phyloP scores from a whole-genome alignment of 106 monocot species.

The Triglochin maritima region DNA sequence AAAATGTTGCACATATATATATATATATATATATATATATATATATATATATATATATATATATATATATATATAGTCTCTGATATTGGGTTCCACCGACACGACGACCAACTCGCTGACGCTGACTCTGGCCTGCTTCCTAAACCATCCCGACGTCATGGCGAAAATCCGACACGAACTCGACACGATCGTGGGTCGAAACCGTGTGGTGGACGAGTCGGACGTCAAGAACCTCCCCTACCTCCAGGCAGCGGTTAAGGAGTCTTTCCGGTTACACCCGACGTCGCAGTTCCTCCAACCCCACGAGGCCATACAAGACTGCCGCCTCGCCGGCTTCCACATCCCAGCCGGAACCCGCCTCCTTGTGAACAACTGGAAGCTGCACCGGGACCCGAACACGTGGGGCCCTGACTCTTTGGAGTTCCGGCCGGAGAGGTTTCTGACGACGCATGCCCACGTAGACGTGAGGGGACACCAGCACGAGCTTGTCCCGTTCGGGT shows the following conservation, averaged over 20 bases:
- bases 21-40: too few relatives aligned
- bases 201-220: conserved; percentile 20
- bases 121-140: conserved; percentile 4
- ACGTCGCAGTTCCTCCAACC: conserved; percentile 13
- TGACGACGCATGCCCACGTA: background rate
- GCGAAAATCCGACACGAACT: conserved; percentile 22
- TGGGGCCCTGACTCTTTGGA: conserved; percentile 21
- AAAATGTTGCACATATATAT: too few relatives aligned
- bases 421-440: conserved; percentile 36
- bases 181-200: conserved; percentile 15
- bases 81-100: conserved; percentile 21
- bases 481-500: conserved; percentile 32
- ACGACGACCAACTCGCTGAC: conserved; percentile 16
- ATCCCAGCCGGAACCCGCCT: conserved; percentile 19
- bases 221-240: conserved; percentile 29
- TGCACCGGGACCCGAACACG: conserved; percentile 15
- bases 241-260: conserved; percentile 27
- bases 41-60: too few relatives aligned
- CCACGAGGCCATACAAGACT: conserved; percentile 19
- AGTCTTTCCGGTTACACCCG: conserved; percentile 21
- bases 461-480: conserved; percentile 29
- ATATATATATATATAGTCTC: conserved; percentile 8
- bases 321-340: conserved; percentile 17
- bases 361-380: conserved; percentile 26
- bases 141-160: conserved; percentile 12